Evolutionary conservation across 164 flowering plant genomes (phyloP), one percentile per base, ranked within the genome.

Genomic region (Piper betle): DNA sequence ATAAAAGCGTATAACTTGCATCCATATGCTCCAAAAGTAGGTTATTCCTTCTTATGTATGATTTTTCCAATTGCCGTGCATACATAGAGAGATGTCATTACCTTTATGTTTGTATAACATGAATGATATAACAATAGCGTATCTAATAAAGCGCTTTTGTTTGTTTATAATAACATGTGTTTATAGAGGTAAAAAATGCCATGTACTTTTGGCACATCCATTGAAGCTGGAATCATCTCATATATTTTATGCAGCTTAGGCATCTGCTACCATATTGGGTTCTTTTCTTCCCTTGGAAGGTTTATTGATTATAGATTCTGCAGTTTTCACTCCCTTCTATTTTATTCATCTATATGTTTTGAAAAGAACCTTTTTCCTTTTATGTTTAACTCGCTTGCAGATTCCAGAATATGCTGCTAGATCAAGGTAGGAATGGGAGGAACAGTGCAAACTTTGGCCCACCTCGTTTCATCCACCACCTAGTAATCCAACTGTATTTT

Each of bases 401-500:
- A 91, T 91, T 18, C 77, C 84, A 65, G 79, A 75, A 73, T 78
- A 78, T 82, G 88, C 90, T 69, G 96, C 97, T 65, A 66, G 66
- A 58, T 72, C 96, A 63, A 91, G 84, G 74, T 84, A 86, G 75
- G 94, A 88, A 73, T 88, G 97, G 96, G 84, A 81, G 62, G 91
- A 86, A 62, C 97, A 88, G 68, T 88, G 90, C 82, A 86, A 83
- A 71, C 72, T 86, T 20, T 91, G 97, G 97, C 97, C 96, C 39
- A 91, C 97, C 55, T 88, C 97, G 25, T 88, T 72, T 70, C 98
- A 92, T 73, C 96, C 96, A 25, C 96, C 93, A 81, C 87, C 55
- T 84, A 84, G 97, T 91, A 81, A 20, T 58, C 50, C 48, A 50
- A 37, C 39, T 55, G 13, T 19, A 25, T 5, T 9, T 11, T 37